Evolutionary conservation across 2,329 filamentous ascomycete species (phyloP), one percentile per base, ranked within the genome.

Genomic region (Botrytis medusae): DNA sequence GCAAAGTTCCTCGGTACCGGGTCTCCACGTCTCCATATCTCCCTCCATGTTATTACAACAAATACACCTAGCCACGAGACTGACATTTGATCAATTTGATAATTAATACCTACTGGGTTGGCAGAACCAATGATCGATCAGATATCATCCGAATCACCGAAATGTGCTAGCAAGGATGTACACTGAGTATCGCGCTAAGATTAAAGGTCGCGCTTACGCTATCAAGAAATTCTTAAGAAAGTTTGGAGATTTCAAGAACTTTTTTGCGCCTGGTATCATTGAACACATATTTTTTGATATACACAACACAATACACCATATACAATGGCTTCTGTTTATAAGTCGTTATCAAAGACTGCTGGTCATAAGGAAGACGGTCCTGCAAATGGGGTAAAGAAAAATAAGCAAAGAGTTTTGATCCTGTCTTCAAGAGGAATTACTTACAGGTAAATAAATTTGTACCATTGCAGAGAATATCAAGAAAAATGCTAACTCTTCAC

Each of bases 371-470:
- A 83, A 69, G 86, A 89, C 64, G 84, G 81, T 69, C 83, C 82
- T 69, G 84, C 82, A 75, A 86, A 85, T 82, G 86, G 85, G 74
- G 79, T 84, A 64, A 87, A 84, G 81, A 92, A 87, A 83, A 92
- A 90, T 81, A 91, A 89, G 84, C 90, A 91, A 83, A 87, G 94
- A 79, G 93, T 98, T 70, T 86, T 99, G 76, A 95, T 98, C 80
- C 87, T 99, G 78, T 96, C 93, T 40, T 98, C 95, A 37, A 88
- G 96, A 85, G 96, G 96, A 76, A 93, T 98, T 71, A 97, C 95
- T 48, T 94, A 93, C 83, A 89, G 92, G 92, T 94, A 75, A 74
- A 74, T 76, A 25, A 32, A 37, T 20, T 29, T 29, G 9, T 63
- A 7, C 54, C n/a, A 22, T 46, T 75, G 37, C 48, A 57, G 48